These are phyloP conservation scores for Ogataea trehalophila DNA, from an alignment of 805 yeast species.

Conservation along the genomic window DNA sequence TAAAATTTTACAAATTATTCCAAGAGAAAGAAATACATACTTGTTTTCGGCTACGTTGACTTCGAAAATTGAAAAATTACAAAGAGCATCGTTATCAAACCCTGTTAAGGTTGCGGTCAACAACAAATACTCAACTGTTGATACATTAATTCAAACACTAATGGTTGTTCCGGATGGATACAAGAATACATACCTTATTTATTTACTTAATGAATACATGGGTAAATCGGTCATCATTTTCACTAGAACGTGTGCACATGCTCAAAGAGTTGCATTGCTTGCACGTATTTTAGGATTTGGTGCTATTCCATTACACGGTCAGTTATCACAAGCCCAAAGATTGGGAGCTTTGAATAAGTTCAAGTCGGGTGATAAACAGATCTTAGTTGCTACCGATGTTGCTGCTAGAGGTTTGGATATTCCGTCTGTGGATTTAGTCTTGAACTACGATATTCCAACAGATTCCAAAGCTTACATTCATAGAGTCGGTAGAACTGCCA, in stretches of 20 bases:
- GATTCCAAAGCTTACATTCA: slow-evolving; percentile 96
- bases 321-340: slow-evolving; percentile 77
- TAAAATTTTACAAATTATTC: slow-evolving; percentile 77
- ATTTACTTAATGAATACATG: slow-evolving; percentile 70
- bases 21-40: slow-evolving; percentile 77
- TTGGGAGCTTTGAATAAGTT: slow-evolving; percentile 77
- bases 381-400: slow-evolving; percentile 81
- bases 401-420: slow-evolving; percentile 97
- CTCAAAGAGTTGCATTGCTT: slow-evolving; percentile 82
- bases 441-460: slow-evolving; percentile 90
- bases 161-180: slow-evolving; percentile 90
- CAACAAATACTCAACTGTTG: slow-evolving; percentile 86
- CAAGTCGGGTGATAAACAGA: slow-evolving; percentile 64
- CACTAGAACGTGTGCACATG: slow-evolving; percentile 92
- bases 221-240: slow-evolving; percentile 89
- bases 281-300: slow-evolving; percentile 78
- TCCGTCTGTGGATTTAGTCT: slow-evolving; percentile 83
- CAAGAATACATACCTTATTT: slow-evolving; percentile 82
- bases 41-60: slow-evolving; percentile 97
- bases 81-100: slow-evolving; percentile 81
- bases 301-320: slow-evolving; percentile 94
- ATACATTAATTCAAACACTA: slow-evolving; percentile 82
- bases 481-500: slow-evolving; percentile 96
- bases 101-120: slow-evolving; percentile 93
- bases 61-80: slow-evolving; percentile 88